Evolutionary conservation across 2,329 filamentous ascomycete genomes (phyloP).

Genomic region (Fusarium fujikuroi): DNA sequence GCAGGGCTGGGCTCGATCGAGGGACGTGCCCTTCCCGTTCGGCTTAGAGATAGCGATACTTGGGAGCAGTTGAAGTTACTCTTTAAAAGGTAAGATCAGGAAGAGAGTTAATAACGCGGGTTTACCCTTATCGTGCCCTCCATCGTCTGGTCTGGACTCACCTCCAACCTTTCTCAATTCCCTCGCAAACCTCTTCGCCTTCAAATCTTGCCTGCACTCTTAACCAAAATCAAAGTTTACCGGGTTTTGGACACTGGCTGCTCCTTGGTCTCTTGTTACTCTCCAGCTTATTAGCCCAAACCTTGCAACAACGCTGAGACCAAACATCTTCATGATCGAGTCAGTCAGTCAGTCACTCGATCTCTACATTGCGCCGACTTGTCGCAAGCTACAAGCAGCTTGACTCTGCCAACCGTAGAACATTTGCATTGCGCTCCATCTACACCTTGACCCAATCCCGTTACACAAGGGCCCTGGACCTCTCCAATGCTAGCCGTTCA

Average conservation of each 20-base stretch:
- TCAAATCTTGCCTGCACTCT: conserved; percentile 3
- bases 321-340: conserved; percentile 38
- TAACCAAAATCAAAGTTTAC: conserved; percentile 35
- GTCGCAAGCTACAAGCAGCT: conserved; percentile 13
- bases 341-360: conserved; percentile 24
- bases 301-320: conserved; percentile 28
- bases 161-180: conserved; percentile 15
- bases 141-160: conserved; percentile 22
- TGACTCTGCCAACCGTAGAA: conserved; percentile 8
- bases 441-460: background rate
- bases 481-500: conserved; percentile 37
- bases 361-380: conserved; percentile 26
- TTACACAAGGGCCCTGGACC: conserved; percentile 10
- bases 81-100: conserved; percentile 21
- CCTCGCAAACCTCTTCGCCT: conserved; percentile 17
- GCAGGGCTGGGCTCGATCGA: conserved; percentile 29
- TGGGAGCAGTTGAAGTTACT: conserved; percentile 22
- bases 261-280: conserved; percentile 27
- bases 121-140: conserved; percentile 37
- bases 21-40: conserved; percentile 42
- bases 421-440: conserved; percentile 3
- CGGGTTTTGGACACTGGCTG: conserved; percentile 14
- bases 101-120: conserved; percentile 40
- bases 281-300: conserved; percentile 36
- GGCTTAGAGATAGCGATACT: conserved; percentile 31